Base-by-base conservation (phyloP, 192 early-diverging fungal genomes). In the Paraglomus brasilianum region DNA sequence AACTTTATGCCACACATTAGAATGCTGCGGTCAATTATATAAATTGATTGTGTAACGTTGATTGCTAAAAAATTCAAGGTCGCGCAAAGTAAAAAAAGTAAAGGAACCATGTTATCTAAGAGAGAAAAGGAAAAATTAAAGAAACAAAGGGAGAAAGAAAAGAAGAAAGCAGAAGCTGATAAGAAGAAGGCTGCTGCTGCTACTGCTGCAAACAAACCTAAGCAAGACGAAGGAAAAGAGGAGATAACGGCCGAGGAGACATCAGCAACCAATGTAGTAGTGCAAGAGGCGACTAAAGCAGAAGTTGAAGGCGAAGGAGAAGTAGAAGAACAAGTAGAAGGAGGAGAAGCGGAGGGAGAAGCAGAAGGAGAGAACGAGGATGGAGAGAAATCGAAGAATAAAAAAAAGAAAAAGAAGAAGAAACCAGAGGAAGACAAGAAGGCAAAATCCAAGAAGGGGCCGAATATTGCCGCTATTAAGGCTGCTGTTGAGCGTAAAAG, bases 41-140 rank as follows among this genome's bases (percentile, higher is more conserved):
- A n/a, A n/a, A n/a, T n/a, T n/a, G n/a, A n/a, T n/a, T n/a, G n/a
- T n/a, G n/a, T n/a, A n/a, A n/a, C n/a, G n/a, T n/a, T n/a, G n/a
- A n/a, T n/a, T n/a, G n/a, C n/a, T n/a, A n/a, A n/a, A n/a, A n/a
- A n/a, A n/a, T n/a, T n/a, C n/a, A n/a, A n/a, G n/a, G n/a, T n/a
- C 39, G 67, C 43, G 6, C 43, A 69, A 44, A 70, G 55, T 19
- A 46, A 13, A 40, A 5, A 8, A 30, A 10, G 38, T 40, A 67
- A 67, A 51, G 51, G 62, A 40, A 38, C 66, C 17, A 82, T 91
- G 38, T 87, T 92, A 77, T 87, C 90, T 45, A 94, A 94, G 74
- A 93, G 92, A 75, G 92, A 94, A 64, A 94, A 94, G 78, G 92
- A 94, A 71, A 82, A 83, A 69, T 83, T 92, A 66, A 87, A 91